Base-by-base conservation (phyloP, 495 filamentous ascomycete species). In the Tuber microsphaerosporum region DNA sequence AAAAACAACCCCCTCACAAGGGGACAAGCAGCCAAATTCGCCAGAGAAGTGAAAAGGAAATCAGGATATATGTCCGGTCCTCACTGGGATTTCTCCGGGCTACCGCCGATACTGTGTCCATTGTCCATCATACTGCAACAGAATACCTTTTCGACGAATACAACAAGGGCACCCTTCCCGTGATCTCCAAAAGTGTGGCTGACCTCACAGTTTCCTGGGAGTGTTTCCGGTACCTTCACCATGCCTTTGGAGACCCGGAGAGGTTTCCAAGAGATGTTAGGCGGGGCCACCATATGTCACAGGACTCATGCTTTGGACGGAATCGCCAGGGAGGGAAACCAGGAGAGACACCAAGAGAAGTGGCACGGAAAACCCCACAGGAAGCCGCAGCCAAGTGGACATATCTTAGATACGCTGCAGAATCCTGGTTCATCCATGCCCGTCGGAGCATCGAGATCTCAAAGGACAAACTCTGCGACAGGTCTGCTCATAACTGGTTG, bases 271-370 rank as follows among this genome's bases (percentile, higher is more conserved):
- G 3, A 31, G 14, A 14, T 26, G n/a, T 0, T 2, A 61, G 51
- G 22, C 26, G 0, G 0, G 0, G 0, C 14, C 9, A 26, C 7
- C 0, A 2, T 26, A 26, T 0, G 0, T 56, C 9, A 10, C n/a
- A 1, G 2, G 3, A 4, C 10, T 61, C 51, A 26, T 12, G 8
- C 14, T 31, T 10, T 0, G 4, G 7, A 0, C 9, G 2, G 0
- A 2, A 16, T 26, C 2, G 10, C 51, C n/a, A 3, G 34, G 34
- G 34, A 3, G 8, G 2, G n/a, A 3, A 14, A 2, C 51, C n/a
- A 61, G 51, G 2, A 26, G 51, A 26, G 9, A 10, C 9, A 14
- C n/a, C 51, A 31, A 2, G 0, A 9, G 51, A 61, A 61, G 7
- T 26, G 9, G n/a, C 51, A 61, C n/a, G 2, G 51, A 31, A n/a